Evolutionary conservation across 371 early-diverging fungal species (phyloP), one percentile per base, ranked within the genome.

Genomic region (Saksenaea vasiformis): DNA sequence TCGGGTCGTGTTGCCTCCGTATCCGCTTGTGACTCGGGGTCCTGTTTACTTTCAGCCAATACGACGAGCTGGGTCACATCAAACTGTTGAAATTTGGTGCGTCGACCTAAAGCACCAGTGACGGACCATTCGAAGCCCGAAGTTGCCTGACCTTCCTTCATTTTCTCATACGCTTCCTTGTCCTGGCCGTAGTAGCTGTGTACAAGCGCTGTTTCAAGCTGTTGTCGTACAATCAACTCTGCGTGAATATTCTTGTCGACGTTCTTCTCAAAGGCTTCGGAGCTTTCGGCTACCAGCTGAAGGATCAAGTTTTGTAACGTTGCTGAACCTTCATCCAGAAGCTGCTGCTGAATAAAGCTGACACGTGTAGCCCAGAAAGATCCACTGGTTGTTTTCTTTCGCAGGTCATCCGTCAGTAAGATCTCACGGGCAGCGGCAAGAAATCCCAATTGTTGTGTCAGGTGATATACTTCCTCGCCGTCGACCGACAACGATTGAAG

Each of bases 21-120:
- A 13, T 44, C 66, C 1, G 51, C 10, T 47, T 47, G 19, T 7
- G 2, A 7, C 26, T 27, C 69, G 17, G 53, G 66, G 39, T 39
- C 61, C 15, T 43, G 35, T 51, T 67, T 58, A 70, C 92, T 93
- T 66, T 91, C 87, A 0, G 97, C 97, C 14, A 92, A 65, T 5
- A 98, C 80, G n/a, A 96, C 93, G 17, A 98, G 80, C 68, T 98
- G 98, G 1, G 93, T 76, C 0, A 91, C 82, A 75, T 95, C 94
- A 66, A 83, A 90, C 1, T 78, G 77, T 71, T 98, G 98, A 80
- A 95, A 95, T 76, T 91, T 94, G 26, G 98, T 98, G 56, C 98
- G 88, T 66, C 86, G 88, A 61, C 98, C 98, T 38, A 93, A 68
- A 27, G 92, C 91, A 47, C 98, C 98, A 0, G 94, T 91, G 56